Base-by-base conservation (phyloP, 2,329 filamentous ascomycete species). In the Dothideomycetes sp. region DNA sequence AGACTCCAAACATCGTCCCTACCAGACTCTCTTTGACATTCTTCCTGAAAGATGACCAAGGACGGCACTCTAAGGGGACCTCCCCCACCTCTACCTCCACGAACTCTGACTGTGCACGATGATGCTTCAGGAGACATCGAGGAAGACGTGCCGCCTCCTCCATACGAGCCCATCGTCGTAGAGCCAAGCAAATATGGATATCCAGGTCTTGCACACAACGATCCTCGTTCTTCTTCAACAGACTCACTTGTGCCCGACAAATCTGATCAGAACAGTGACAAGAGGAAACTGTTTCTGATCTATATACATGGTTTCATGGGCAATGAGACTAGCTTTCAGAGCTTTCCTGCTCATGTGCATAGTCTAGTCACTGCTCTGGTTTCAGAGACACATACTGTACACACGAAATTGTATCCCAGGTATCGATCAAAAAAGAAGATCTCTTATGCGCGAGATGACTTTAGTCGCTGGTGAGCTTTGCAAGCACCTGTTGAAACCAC, bases 251-350 rank as follows among this genome's bases (percentile, higher is more conserved):
- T 60, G 4, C 65, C 65, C 17, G 41, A 44, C 3, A 55, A 61
- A 22, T 51, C 52, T 10, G 50, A 58, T 19, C 46, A 53, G 28
- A 50, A 54, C 28, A 45, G 49, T 34, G 57, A 59, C n/a, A 57
- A 62, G 17, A 64, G 76, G 35, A 72, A 69, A 18, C 68, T 95
- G 17, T 70, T 95, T 1, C 58, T 94, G 16, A 68, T 94, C 39
- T 94, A 87, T 57, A 78, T 94, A 42, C 88, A 94, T 64, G 87
- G 88, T 46, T 94, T 93, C 63, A 82, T 91, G 71, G 87, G 88
- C 37, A 82, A 84, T 45, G 84, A 91, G 59, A 82, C 82, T 22
- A 93, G 84, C 44, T 95, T 95, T 57, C 76, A 80, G 47, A 84
- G 82, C 31, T 94, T 95, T 52, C 88, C 88, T 1, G 83, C 83